These are phyloP conservation scores for Oidiodendron maius DNA, from an alignment of 495 filamentous ascomycete species.

Conservation along the genomic window DNA sequence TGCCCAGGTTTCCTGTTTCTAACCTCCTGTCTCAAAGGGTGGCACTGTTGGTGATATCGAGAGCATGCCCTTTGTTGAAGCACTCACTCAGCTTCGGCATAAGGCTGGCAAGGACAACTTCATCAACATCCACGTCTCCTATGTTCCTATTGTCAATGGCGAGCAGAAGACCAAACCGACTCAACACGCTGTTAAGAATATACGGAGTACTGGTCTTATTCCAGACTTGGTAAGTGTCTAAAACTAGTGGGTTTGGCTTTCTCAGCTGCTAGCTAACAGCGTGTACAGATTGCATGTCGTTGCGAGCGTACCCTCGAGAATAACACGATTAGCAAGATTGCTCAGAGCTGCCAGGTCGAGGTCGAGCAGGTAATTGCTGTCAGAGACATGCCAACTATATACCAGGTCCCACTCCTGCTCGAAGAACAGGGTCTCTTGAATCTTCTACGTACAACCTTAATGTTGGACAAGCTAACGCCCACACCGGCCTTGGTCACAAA, in stretches of 20 bases:
- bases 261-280: constrained; percentile 4
- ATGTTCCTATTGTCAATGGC: constrained; percentile 66
- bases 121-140: constrained; percentile 76
- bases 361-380: constrained; percentile 77
- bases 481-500: constrained; percentile 42
- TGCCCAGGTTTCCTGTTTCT: constrained; percentile 10
- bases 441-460: constrained; percentile 53
- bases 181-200: constrained; percentile 78
- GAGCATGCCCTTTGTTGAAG: constrained; percentile 83
- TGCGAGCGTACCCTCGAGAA: constrained; percentile 68
- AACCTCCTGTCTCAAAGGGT: constrained; percentile 35
- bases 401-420: constrained; percentile 88
- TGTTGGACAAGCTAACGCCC: constrained; percentile 45
- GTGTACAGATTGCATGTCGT: constrained; percentile 75
- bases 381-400: constrained; percentile 77
- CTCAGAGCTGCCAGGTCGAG: constrained; percentile 78
- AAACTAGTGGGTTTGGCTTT: neutral
- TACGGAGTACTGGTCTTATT: constrained; percentile 62
- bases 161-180: constrained; percentile 98
- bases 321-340: constrained; percentile 80
- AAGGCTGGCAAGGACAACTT: constrained; percentile 76
- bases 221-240: constrained; percentile 64
- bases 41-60: constrained; percentile 91
- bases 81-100: constrained; percentile 68
- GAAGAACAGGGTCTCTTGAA: constrained; percentile 68